Percentiles rank a stretch among this genome's conserved stretches.
Conservation (phyloP, 129 eudicot genomes). For the Smallanthus sonchifolius region DNA sequence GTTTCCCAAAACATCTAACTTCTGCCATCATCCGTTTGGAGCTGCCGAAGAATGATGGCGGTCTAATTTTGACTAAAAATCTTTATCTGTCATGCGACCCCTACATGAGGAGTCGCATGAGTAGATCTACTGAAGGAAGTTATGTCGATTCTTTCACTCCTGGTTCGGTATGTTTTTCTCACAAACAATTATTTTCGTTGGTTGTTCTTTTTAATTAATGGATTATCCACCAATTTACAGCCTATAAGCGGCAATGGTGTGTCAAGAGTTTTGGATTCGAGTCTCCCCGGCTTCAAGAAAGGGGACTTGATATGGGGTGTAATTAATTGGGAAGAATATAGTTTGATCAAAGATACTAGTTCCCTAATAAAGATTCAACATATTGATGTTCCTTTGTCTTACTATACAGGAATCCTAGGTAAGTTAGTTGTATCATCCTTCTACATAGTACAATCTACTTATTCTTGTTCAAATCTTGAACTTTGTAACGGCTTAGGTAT, state of each 20-base stretch:
- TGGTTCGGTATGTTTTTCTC: background rate
- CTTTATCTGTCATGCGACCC: constrained; percentile 17
- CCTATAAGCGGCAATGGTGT: background rate
- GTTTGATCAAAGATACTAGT: background rate
- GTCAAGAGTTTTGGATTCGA: background rate
- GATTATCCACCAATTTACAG: background rate
- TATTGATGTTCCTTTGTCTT: background rate
- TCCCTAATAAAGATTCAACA: background rate
- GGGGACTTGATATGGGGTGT: background rate
- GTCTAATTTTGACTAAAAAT: constrained; percentile 4
- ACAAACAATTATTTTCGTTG: background rate
- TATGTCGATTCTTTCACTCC: background rate
- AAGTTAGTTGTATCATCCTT: background rate
- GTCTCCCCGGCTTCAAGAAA: background rate
- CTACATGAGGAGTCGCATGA: background rate
- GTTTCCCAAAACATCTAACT: background rate
- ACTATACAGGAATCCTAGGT: background rate
- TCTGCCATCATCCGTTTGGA: constrained; percentile 6
- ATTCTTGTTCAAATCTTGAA: background rate
- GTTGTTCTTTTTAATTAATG: no score
- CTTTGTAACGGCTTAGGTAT: background rate
- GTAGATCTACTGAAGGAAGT: background rate
- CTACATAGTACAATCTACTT: background rate
- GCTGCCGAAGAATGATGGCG: background rate
- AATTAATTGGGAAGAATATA: background rate